Evolutionary conservation across 371 early-diverging fungal genomes (phyloP).

Genomic region (Capillidium rhysosporum): DNA sequence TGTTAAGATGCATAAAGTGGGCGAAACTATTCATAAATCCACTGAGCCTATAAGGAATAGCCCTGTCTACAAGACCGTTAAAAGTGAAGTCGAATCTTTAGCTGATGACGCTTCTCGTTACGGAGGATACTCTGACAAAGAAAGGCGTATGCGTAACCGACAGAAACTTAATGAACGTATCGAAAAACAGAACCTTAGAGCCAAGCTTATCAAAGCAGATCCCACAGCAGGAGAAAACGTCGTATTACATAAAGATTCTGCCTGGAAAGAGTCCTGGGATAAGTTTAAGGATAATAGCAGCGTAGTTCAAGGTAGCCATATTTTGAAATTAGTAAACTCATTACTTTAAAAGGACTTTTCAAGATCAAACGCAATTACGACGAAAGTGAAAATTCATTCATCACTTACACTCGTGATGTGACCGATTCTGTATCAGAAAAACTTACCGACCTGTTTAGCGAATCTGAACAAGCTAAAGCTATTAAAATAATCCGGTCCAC

Average conservation of each 20-base stretch:
- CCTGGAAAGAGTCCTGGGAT: constrained; percentile 81
- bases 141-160: constrained; percentile 23
- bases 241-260: constrained; percentile 76
- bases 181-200: background rate
- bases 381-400: constrained; percentile 75
- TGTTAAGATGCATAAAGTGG: constrained; percentile 4
- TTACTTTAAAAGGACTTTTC: constrained; percentile 36
- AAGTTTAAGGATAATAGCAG: constrained; percentile 80
- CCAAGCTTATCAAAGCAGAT: constrained; percentile 19
- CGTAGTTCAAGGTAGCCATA: constrained; percentile 53
- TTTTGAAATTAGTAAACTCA: background rate
- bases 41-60: constrained; percentile 59
- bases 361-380: constrained; percentile 55
- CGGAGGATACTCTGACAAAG: constrained; percentile 57
- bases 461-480: constrained; percentile 87
- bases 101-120: constrained; percentile 58
- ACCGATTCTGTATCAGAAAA: constrained; percentile 52
- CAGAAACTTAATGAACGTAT: constrained; percentile 1
- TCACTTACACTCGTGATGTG: constrained; percentile 62
- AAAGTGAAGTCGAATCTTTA: constrained; percentile 42
- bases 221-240: constrained; percentile 66
- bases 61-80: constrained; percentile 44
- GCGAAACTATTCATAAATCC: constrained; percentile 32
- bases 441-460: constrained; percentile 66
- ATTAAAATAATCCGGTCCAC: constrained; percentile 50